These are phyloP conservation scores for Tetrahymena borealis DNA, from an alignment of 73 alveolate genomes.

Conservation along the genomic window DNA sequence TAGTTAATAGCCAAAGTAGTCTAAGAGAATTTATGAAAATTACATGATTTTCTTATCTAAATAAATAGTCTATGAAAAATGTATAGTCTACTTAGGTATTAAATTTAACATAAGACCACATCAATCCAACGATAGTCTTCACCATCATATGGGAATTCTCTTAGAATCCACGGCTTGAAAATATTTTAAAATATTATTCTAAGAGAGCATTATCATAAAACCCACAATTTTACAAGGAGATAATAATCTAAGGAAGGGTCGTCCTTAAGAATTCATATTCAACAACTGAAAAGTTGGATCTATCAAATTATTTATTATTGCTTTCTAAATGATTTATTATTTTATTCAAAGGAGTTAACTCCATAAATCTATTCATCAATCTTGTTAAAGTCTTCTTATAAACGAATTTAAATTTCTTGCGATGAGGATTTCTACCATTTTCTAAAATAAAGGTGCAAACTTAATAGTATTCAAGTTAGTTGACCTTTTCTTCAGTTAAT, in stretches of 20 bases:
- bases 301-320: neutral
- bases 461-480: neutral
- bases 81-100: neutral
- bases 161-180: neutral
- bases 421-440: neutral
- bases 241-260: neutral
- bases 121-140: neutral
- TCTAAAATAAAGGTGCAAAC: neutral
- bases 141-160: neutral
- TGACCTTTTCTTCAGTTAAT: neutral
- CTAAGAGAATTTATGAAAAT: neutral
- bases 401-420: neutral
- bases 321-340: neutral
- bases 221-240: neutral
- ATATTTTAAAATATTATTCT: neutral
- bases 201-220: neutral
- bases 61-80: neutral
- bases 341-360: neutral
- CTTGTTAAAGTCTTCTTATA: neutral
- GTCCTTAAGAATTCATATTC: neutral
- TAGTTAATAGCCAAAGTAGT: neutral
- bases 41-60: neutral
- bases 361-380: neutral
- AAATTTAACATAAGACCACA: neutral
- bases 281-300: neutral